Evolutionary conservation across 202 grass and related monocot genomes (phyloP).

Genomic region (Digitaria exilis): DNA sequence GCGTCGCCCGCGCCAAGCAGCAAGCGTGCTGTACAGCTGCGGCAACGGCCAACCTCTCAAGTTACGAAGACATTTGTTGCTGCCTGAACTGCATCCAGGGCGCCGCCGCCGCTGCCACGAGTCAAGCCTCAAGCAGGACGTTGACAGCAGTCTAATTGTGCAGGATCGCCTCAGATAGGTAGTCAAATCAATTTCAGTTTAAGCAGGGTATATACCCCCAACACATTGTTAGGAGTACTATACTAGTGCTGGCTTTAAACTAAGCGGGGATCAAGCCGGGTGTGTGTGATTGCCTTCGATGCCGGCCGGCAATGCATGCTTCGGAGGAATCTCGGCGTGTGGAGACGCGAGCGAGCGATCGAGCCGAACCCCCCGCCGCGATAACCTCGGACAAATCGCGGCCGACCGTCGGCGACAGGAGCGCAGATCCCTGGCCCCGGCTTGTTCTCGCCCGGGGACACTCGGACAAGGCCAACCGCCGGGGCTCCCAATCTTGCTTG

Average conservation of each 20-base stretch:
- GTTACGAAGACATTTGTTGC: background rate
- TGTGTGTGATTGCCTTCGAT: background rate
- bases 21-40: background rate
- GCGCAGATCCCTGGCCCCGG: background rate
- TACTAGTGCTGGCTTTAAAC: no score
- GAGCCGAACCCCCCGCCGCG: background rate
- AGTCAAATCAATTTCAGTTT: no score
- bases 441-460: constrained; percentile 33
- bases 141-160: background rate
- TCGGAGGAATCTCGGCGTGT: background rate
- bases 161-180: background rate
- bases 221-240: background rate
- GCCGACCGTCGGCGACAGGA: constrained; percentile 5
- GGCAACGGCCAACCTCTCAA: background rate
- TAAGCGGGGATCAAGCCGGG: background rate
- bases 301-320: background rate
- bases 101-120: no score
- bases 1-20: background rate
- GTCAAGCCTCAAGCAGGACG: background rate
- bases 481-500: background rate
- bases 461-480: background rate
- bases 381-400: background rate
- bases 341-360: background rate
- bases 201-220: background rate
- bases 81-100: background rate